Percentiles rank a stretch among this genome's conserved stretches.
These are phyloP conservation scores for Monosporascus sp. DNA, from an alignment of 2,329 filamentous ascomycete species.

Conservation along the genomic window DNA sequence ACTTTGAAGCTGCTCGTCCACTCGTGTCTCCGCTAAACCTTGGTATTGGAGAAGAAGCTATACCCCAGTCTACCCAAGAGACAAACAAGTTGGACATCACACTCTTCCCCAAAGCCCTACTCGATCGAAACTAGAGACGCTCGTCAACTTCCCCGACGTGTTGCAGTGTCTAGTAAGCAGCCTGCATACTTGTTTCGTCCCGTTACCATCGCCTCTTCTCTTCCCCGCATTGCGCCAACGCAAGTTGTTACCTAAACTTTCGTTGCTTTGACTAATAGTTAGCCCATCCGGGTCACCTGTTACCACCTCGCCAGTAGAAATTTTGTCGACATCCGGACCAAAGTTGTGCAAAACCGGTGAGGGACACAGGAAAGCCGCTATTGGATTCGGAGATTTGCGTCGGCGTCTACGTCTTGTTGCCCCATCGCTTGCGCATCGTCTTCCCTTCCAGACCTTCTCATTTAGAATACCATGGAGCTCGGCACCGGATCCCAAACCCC, in stretches of 20 bases:
- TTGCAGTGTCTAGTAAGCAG: no score
- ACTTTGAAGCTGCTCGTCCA: no score
- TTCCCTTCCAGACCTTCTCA: neutral
- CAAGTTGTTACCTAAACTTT: slow-evolving; percentile 41
- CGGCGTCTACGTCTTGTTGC: neutral
- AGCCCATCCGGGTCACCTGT: slow-evolving; percentile 17
- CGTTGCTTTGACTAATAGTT: slow-evolving; percentile 42
- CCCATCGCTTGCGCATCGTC: neutral
- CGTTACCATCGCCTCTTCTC: slow-evolving; percentile 17
- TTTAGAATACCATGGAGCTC: neutral
- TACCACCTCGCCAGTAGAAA: neutral
- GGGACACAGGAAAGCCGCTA: neutral
- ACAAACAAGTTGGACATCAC: no score
- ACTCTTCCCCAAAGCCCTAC: no score
- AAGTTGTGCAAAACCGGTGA: neutral
- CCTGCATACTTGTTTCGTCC: no score
- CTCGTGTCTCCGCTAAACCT: no score
- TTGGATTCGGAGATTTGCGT: neutral
- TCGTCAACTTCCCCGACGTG: no score
- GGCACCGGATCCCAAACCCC: neutral
- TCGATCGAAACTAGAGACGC: no score
- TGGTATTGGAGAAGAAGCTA: no score
- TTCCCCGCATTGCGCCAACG: slow-evolving; percentile 37
- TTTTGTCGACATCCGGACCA: neutral
- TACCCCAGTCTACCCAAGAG: no score